Evolutionary conservation across 2,329 filamentous ascomycete genomes (phyloP).

Genomic region (Lecanicillium sp.): DNA sequence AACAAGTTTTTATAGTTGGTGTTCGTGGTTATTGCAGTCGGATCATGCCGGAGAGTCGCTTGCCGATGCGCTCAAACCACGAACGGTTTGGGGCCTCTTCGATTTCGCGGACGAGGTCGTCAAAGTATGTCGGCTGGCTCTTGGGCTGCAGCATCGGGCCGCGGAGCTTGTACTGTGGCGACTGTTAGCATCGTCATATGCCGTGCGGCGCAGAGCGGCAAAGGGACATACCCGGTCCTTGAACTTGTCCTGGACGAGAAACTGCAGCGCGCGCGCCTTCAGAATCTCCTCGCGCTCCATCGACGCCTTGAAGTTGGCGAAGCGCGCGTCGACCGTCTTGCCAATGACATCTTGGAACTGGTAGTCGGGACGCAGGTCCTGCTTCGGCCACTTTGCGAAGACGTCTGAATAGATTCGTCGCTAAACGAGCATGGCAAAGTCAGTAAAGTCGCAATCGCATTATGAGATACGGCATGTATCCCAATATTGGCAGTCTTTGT

Average conservation of each 20-base stretch:
- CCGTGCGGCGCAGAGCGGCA: background rate
- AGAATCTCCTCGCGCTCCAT: slow-evolving; percentile 45
- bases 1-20: background rate
- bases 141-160: slow-evolving; percentile 49
- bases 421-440: slow-evolving; percentile 18
- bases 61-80: slow-evolving; percentile 45
- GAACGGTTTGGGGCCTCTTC: slow-evolving; percentile 55
- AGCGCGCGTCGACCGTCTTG: slow-evolving; percentile 31
- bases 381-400: slow-evolving; percentile 55
- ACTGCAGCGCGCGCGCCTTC: slow-evolving; percentile 55
- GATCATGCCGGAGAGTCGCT: slow-evolving; percentile 54
- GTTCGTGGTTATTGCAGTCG: slow-evolving; percentile 42
- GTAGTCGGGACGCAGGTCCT: slow-evolving; percentile 55
- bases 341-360: slow-evolving; percentile 54
- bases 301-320: slow-evolving; percentile 25
- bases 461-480: too few species aligned
- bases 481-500: background rate
- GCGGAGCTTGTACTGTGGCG: slow-evolving; percentile 33
- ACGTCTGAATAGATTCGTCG: slow-evolving; percentile 32
- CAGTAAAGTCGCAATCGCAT: background rate
- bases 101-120: slow-evolving; percentile 54
- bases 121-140: slow-evolving; percentile 60
- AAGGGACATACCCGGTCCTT: slow-evolving; percentile 42
- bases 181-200: slow-evolving; percentile 13
- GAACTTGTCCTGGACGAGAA: slow-evolving; percentile 55